A percentile compares a stretch with the other conserved stretches of the same genome.
These are phyloP conservation scores for Vitis hybrid DNA, from an alignment of 177 flowering plant genomes.

Conservation along the genomic window DNA sequence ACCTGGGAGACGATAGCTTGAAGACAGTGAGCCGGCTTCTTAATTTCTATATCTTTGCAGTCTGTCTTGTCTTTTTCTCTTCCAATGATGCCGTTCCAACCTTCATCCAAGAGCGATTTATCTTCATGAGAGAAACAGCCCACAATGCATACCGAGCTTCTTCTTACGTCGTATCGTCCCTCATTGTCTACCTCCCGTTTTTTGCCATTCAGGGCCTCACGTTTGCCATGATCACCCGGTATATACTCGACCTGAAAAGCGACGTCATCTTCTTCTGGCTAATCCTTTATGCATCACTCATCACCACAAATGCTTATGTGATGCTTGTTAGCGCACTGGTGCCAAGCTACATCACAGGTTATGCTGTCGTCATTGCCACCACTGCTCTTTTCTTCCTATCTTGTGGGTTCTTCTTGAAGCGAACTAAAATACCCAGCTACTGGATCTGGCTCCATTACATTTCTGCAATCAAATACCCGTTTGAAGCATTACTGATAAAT, in stretches of 20 bases:
- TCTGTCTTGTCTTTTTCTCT: slow-evolving; percentile 75
- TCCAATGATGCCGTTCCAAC: slow-evolving; percentile 85
- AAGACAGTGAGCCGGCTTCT: slow-evolving; percentile 58
- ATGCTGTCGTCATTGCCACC: slow-evolving; percentile 77
- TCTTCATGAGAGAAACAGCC: slow-evolving; percentile 76
- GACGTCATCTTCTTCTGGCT: slow-evolving; percentile 52
- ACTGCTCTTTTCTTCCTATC: slow-evolving; percentile 78
- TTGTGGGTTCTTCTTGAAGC: slow-evolving; percentile 78
- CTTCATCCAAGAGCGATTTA: slow-evolving; percentile 78
- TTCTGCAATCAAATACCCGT: slow-evolving; percentile 81
- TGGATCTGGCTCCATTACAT: slow-evolving; percentile 86
- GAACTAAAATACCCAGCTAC: slow-evolving; percentile 42
- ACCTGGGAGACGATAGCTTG: slow-evolving; percentile 30
- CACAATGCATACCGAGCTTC: slow-evolving; percentile 83
- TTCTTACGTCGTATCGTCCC: slow-evolving; percentile 69
- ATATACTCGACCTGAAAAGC: slow-evolving; percentile 38
- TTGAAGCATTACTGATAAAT: slow-evolving; percentile 62
- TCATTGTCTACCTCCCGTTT: slow-evolving; percentile 71
- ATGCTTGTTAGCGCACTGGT: slow-evolving; percentile 76
- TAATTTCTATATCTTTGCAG: slow-evolving; percentile 73
- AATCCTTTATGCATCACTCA: slow-evolving; percentile 63
- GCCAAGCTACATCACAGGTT: slow-evolving; percentile 73
- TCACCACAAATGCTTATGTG: slow-evolving; percentile 71
- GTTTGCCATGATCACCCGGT: slow-evolving; percentile 57
- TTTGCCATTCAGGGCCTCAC: slow-evolving; percentile 73